phyloP scores from a whole-genome alignment of 2,329 filamentous ascomycete species.

The Bipolaris oryzae region DNA sequence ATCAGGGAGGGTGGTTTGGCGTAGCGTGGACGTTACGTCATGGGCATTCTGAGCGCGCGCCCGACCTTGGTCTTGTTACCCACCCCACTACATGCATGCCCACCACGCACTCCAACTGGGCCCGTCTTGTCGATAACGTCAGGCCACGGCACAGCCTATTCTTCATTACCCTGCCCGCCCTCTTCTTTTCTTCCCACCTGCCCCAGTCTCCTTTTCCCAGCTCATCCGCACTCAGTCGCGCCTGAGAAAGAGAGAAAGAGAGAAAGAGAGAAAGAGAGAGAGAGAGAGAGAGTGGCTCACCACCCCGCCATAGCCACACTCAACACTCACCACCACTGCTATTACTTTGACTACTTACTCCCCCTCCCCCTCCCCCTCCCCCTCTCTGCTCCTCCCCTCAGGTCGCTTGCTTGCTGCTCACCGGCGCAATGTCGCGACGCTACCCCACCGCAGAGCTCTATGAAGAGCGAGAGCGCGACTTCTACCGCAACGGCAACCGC shows the following conservation, averaged over 20 bases:
- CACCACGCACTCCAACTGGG: slow-evolving; percentile 25
- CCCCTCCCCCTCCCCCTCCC: not conserved
- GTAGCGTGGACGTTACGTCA: slow-evolving; percentile 23
- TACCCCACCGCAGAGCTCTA: slow-evolving; percentile 56
- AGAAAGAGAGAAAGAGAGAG: slow-evolving; percentile 3
- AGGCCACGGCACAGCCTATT: slow-evolving; percentile 25
- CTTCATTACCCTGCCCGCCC: slow-evolving; percentile 13
- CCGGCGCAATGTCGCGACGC: slow-evolving; percentile 43
- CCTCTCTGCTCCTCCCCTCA: slow-evolving; percentile 6
- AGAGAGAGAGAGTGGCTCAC: slow-evolving; percentile 13
- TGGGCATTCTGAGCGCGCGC: slow-evolving; percentile 13
- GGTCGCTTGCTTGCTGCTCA: slow-evolving; percentile 22
- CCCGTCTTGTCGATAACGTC: slow-evolving; percentile 33
- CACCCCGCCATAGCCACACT: slow-evolving; percentile 12
- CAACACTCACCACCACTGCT: not conserved
- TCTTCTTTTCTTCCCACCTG: not conserved
- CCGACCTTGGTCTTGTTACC: slow-evolving; percentile 23
- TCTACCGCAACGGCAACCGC: slow-evolving; percentile 52
- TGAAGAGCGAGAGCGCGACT: slow-evolving; percentile 57
- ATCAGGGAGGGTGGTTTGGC: slow-evolving; percentile 16
- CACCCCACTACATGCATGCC: slow-evolving; percentile 25
- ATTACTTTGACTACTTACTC: not conserved
- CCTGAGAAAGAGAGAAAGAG: not conserved
- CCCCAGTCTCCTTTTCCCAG: not conserved
- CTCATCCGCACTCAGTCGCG: slow-evolving; percentile 9